Percentiles rank a stretch among this genome's conserved stretches.
These are phyloP conservation scores for Wallacemonas sp. DNA, from an alignment of 208 protist genomes.

Conservation along the genomic window DNA sequence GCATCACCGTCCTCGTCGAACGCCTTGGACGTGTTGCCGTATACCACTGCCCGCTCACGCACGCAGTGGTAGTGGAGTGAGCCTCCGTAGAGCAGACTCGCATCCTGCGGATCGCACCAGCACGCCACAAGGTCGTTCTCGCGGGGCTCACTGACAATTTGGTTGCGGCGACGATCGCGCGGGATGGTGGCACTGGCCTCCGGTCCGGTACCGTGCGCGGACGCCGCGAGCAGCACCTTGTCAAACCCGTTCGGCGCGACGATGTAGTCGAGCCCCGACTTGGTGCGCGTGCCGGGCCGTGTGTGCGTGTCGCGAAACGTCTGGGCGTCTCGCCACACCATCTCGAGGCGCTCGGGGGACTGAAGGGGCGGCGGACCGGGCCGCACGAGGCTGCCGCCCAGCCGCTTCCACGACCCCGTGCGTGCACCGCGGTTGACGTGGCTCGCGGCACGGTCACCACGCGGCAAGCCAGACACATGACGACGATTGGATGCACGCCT, in stretches of 20 bases:
- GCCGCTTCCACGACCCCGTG: neutral
- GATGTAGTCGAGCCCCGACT: neutral
- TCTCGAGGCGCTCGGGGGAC: slow-evolving; percentile 20
- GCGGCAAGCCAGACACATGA: too few species aligned
- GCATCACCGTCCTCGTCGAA: neutral
- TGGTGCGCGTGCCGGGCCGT: slow-evolving; percentile 20
- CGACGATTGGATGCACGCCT: too few species aligned
- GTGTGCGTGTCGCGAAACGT: slow-evolving; percentile 23
- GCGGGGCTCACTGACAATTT: slow-evolving; percentile 23
- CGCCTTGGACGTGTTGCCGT: slow-evolving; percentile 3
- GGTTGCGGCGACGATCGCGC: slow-evolving; percentile 9
- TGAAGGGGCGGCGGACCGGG: slow-evolving; percentile 10
- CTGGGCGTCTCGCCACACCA: slow-evolving; percentile 27
- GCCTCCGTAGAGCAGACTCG: slow-evolving; percentile 48
- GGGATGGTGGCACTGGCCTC: neutral
- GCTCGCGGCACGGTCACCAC: too few species aligned
- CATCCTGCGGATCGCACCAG: slow-evolving; percentile 79
- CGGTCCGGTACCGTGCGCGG: neutral
- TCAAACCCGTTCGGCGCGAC: slow-evolving; percentile 15
- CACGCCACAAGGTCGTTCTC: slow-evolving; percentile 51
- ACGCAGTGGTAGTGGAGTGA: slow-evolving; percentile 86
- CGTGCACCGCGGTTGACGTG: neutral
- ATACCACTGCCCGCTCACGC: slow-evolving; percentile 14
- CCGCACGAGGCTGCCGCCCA: neutral
- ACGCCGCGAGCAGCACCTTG: slow-evolving; percentile 3